Conservation (phyloP, 1,284 basidiomycete genomes). For the Puccinia triticina region DNA sequence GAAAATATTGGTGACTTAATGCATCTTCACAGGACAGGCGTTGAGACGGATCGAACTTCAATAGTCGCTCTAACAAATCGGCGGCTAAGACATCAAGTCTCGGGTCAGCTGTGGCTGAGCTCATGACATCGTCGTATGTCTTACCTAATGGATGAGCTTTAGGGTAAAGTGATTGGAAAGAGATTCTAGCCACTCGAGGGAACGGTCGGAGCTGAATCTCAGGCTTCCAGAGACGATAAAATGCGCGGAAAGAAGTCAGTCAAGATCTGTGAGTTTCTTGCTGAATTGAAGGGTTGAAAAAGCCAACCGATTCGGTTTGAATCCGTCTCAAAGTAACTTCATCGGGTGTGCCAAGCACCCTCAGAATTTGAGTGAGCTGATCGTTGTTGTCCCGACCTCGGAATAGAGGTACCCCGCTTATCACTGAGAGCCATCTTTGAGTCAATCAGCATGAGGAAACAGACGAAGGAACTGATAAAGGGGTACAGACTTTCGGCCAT, state of each 20-base stretch:
- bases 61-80: constrained; percentile 88
- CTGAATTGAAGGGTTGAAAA: neutral
- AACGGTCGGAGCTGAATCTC: constrained; percentile 86
- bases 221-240: constrained; percentile 66
- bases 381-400: constrained; percentile 97
- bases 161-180: constrained; percentile 83
- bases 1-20: constrained; percentile 90
- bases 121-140: neutral
- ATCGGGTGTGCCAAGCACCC: constrained; percentile 92
- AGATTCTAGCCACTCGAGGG: constrained; percentile 87
- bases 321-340: constrained; percentile 87
- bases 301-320: constrained; percentile 77
- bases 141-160: constrained; percentile 77
- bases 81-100: constrained; percentile 66
- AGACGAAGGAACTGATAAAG: neutral
- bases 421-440: constrained; percentile 64
- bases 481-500: constrained; percentile 72
- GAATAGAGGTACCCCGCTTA: constrained; percentile 94
- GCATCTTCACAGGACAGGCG: constrained; percentile 91
- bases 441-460: neutral
- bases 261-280: neutral
- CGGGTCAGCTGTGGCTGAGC: neutral
- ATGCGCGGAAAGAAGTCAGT: neutral
- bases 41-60: constrained; percentile 94
- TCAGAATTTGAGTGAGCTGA: constrained; percentile 95